A percentile compares a stretch with the other conserved stretches of the same genome.
Evolutionary conservation across 108 stramenopile species (phyloP).

Genomic region (Pseudonitzschia multiseries): DNA sequence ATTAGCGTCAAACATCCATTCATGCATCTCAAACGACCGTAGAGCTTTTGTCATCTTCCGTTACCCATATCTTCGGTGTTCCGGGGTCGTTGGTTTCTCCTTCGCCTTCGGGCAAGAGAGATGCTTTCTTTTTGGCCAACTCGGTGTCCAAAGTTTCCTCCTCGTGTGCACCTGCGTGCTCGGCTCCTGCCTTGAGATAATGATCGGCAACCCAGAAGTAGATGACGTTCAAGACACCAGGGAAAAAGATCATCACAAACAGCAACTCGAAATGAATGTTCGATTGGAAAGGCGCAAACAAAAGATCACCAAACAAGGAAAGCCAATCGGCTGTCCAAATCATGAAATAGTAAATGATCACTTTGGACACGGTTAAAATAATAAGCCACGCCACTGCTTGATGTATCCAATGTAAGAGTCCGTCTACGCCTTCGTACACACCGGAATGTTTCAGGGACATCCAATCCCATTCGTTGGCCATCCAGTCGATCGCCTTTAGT

Average conservation of each 20-base stretch:
- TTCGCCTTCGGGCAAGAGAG: slow-evolving; percentile 26
- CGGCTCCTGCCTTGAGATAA: slow-evolving; percentile 76
- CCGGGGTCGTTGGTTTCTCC: slow-evolving; percentile 15
- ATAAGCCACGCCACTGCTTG: slow-evolving; percentile 80
- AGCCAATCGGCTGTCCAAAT: slow-evolving; percentile 53
- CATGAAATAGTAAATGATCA: slow-evolving; percentile 80
- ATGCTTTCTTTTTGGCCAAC: slow-evolving; percentile 37
- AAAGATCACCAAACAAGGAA: slow-evolving; percentile 62
- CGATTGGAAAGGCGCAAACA: slow-evolving; percentile 77
- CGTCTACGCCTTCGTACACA: slow-evolving; percentile 75
- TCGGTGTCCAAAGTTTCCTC: slow-evolving; percentile 32
- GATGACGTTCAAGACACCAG: slow-evolving; percentile 85
- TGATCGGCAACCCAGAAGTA: slow-evolving; percentile 92
- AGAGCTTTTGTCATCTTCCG: background rate
- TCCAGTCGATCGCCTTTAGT: slow-evolving; percentile 57
- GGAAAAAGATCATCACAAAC: slow-evolving; percentile 94
- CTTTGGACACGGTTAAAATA: slow-evolving; percentile 74
- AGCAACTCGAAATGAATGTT: slow-evolving; percentile 85
- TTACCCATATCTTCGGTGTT: slow-evolving; percentile 16
- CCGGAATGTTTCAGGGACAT: slow-evolving; percentile 80
- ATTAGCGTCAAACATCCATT: too few species aligned
- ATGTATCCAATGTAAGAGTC: slow-evolving; percentile 68
- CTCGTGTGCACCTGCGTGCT: slow-evolving; percentile 58
- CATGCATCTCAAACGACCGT: background rate
- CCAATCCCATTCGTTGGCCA: slow-evolving; percentile 74